phyloP scores from a whole-genome alignment of 148 eudicot genomes.

The Gaultheria prostrata region DNA sequence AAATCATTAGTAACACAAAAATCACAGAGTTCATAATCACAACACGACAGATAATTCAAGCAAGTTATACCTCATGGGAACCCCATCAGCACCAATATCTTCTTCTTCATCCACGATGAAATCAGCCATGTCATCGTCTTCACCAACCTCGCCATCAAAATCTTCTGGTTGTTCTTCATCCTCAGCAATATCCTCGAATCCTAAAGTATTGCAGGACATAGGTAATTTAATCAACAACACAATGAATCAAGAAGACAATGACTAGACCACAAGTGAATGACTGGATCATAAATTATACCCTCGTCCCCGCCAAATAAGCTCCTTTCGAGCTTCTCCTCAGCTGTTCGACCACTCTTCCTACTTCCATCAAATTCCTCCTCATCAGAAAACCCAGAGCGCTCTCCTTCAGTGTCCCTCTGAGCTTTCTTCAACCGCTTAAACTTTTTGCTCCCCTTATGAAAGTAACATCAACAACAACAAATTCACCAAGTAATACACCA shows the following conservation, averaged over 20 bases:
- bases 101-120: constrained; percentile 93
- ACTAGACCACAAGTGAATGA: not conserved
- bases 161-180: constrained; percentile 70
- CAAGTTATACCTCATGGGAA: constrained; percentile 51
- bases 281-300: constrained; percentile 36
- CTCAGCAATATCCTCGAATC: constrained; percentile 77
- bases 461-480: constrained; percentile 10
- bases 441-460: constrained; percentile 63
- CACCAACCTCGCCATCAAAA: constrained; percentile 61
- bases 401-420: constrained; percentile 55
- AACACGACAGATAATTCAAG: not conserved
- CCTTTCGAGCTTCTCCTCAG: constrained; percentile 61
- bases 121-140: constrained; percentile 91
- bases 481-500: not conserved
- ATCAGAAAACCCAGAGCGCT: constrained; percentile 62
- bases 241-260: not conserved
- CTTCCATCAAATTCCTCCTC: constrained; percentile 64
- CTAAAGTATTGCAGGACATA: constrained; percentile 32
- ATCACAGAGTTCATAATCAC: not conserved
- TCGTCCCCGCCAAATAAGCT: constrained; percentile 76
- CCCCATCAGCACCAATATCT: constrained; percentile 72
- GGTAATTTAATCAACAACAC: not conserved
- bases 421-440: constrained; percentile 89
- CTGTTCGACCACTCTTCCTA: constrained; percentile 53
- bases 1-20: not conserved